A percentile compares a stretch with the other conserved stretches of the same genome.
Evolutionary conservation across 1,284 basidiomycete species (phyloP).

Genomic region (Quambalaria eucalypti): DNA sequence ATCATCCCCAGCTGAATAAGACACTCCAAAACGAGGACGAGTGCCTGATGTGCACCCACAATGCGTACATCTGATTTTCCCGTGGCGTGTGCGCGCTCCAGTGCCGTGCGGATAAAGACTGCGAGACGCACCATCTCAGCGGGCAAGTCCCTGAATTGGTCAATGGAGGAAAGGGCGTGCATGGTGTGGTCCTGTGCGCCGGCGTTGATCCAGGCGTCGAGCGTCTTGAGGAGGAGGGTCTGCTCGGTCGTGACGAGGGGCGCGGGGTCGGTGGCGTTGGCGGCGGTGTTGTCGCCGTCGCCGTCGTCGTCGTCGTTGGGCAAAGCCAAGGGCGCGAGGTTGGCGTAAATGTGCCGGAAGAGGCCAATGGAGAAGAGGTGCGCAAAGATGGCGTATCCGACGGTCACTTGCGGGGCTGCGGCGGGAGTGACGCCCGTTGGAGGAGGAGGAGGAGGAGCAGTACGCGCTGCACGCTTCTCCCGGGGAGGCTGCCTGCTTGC

Average conservation of each 20-base stretch:
- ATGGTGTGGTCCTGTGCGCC: not conserved
- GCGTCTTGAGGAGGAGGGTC: not conserved
- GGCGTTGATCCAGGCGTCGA: constrained; percentile 2
- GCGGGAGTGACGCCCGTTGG: too few species aligned
- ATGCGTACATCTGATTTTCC: not conserved
- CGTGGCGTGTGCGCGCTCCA: not conserved
- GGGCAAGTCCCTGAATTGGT: not conserved
- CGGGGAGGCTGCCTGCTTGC: too few species aligned
- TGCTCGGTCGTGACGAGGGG: not conserved
- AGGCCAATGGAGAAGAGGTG: not conserved
- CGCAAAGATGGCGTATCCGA: not conserved
- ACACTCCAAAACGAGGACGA: not conserved
- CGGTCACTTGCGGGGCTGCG: not conserved
- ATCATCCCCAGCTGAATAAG: constrained; percentile 1
- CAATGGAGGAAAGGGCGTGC: not conserved
- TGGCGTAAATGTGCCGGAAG: constrained; percentile 1
- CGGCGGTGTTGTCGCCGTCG: not conserved
- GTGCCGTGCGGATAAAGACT: not conserved
- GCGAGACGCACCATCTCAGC: not conserved
- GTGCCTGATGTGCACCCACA: not conserved
- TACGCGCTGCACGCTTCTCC: not conserved
- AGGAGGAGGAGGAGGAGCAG: not conserved
- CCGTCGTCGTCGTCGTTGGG: not conserved
- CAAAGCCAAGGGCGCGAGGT: not conserved
- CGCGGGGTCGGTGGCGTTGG: not conserved